Conservation (phyloP, 306 rosid species). For the Glycine soja region DNA sequence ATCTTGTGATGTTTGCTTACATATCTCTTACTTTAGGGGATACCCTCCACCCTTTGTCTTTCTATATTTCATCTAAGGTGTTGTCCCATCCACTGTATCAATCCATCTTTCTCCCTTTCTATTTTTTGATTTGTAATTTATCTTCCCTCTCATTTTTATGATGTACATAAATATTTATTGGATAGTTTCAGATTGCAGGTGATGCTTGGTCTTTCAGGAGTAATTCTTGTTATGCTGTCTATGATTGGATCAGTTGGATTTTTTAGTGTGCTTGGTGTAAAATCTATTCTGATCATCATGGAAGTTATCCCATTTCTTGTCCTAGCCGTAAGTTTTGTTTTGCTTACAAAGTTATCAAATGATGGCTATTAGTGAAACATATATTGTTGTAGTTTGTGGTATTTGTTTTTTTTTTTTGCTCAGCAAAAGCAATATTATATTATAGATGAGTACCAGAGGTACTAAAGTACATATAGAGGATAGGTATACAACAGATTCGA, state of each 20-base stretch:
- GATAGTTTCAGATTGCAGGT: constrained; percentile 63
- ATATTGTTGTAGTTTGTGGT: neutral
- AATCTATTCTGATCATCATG: constrained; percentile 95
- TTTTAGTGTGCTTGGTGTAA: constrained; percentile 91
- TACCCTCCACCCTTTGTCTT: constrained; percentile 68
- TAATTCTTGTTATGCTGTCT: constrained; percentile 90
- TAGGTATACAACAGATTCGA: no score
- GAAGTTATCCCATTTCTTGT: constrained; percentile 99
- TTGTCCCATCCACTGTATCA: constrained; percentile 31
- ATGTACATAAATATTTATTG: constrained; percentile 40
- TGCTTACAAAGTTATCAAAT: constrained; percentile 35
- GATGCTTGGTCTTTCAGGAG: constrained; percentile 94
- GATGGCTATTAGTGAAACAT: neutral
- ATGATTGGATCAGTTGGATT: constrained; percentile 94
- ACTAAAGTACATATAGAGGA: no score
- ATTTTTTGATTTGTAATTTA: constrained; percentile 11
- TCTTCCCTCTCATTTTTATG: constrained; percentile 7
- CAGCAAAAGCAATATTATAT: no score
- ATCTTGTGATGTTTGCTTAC: constrained; percentile 96
- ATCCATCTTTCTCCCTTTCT: constrained; percentile 15
- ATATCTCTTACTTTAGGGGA: constrained; percentile 97
- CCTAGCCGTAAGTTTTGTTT: constrained; percentile 84
- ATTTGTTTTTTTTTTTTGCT: no score
- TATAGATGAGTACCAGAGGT: no score
- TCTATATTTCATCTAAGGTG: constrained; percentile 96